phyloP scores from a whole-genome alignment of 2,329 filamentous ascomycete species.

The Pleoardoris graminearum region DNA sequence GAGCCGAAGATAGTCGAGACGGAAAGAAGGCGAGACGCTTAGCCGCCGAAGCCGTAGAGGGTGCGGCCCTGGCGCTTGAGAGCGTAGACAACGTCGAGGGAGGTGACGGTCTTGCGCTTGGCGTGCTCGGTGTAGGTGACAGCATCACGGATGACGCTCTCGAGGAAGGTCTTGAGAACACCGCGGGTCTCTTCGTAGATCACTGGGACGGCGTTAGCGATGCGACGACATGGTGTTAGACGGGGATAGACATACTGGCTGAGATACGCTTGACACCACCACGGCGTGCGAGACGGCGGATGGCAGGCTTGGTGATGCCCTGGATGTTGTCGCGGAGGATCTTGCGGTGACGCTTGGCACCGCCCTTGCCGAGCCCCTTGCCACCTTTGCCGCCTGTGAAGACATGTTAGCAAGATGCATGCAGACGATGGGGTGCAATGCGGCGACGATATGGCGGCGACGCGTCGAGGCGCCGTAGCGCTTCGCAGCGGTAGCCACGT shows the following conservation, averaged over 20 bases:
- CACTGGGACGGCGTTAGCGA: conserved; percentile 53
- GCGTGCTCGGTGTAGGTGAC: conserved; percentile 80
- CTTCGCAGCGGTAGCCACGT: conserved; percentile 19
- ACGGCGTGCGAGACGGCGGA: conserved; percentile 59
- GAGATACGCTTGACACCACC: conserved; percentile 59
- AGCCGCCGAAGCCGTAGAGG: conserved; percentile 89
- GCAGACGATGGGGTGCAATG: conserved; percentile 5
- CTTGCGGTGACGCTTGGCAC: conserved; percentile 60
- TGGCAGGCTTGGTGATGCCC: conserved; percentile 59
- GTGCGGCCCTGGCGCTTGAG: conserved; percentile 69
- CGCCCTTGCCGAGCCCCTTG: conserved; percentile 59
- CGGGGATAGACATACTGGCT: conserved; percentile 47
- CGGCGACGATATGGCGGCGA: conserved; percentile 20
- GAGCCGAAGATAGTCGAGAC: conserved; percentile 16
- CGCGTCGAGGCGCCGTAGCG: conserved; percentile 17
- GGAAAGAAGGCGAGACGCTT: conserved; percentile 47
- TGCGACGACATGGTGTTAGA: background rate
- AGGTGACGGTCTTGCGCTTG: conserved; percentile 79
- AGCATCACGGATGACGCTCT: conserved; percentile 74
- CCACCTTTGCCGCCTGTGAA: conserved; percentile 57
- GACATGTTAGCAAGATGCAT: conserved; percentile 38
- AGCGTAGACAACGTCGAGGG: conserved; percentile 66
- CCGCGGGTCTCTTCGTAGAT: conserved; percentile 79
- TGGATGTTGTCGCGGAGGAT: conserved; percentile 61
- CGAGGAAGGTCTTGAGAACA: conserved; percentile 78